A percentile compares a stretch with the other conserved stretches of the same genome.
These are phyloP conservation scores for Neurospora africana DNA, from an alignment of 495 filamentous ascomycete genomes.

Conservation along the genomic window DNA sequence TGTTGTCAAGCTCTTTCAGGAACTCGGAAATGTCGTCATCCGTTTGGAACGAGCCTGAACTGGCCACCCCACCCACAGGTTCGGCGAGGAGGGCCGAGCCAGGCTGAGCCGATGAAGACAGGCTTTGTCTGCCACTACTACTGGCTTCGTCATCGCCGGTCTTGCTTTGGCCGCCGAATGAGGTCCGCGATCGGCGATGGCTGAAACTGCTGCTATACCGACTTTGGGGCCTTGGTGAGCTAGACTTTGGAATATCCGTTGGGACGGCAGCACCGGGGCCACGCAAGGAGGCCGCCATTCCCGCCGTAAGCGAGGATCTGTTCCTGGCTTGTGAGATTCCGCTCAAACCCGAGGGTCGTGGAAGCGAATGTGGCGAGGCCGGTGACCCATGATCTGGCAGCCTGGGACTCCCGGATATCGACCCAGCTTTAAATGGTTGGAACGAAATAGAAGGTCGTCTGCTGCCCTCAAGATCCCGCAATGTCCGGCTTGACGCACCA, in stretches of 20 bases:
- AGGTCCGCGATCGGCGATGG: slow-evolving; percentile 65
- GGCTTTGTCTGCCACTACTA: slow-evolving; percentile 80
- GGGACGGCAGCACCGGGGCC: slow-evolving; percentile 44
- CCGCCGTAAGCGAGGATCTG: slow-evolving; percentile 52
- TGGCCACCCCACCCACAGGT: slow-evolving; percentile 48
- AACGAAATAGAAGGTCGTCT: slow-evolving; percentile 81
- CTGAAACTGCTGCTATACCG: slow-evolving; percentile 62
- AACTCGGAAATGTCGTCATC: slow-evolving; percentile 93
- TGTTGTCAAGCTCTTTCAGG: slow-evolving; percentile 70
- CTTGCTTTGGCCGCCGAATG: slow-evolving; percentile 59
- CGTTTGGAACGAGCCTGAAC: slow-evolving; percentile 68
- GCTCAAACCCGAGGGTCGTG: slow-evolving; percentile 38
- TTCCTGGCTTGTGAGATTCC: slow-evolving; percentile 54
- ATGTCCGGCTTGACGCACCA: slow-evolving; percentile 21
- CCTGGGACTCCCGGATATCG: slow-evolving; percentile 78
- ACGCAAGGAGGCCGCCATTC: slow-evolving; percentile 56
- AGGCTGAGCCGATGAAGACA: slow-evolving; percentile 75
- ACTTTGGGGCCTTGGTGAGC: slow-evolving; percentile 64
- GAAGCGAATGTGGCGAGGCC: slow-evolving; percentile 52
- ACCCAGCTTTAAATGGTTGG: slow-evolving; percentile 87
- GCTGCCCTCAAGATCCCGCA: slow-evolving; percentile 33
- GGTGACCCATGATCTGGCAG: slow-evolving; percentile 29
- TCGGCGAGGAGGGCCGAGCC: slow-evolving; percentile 77
- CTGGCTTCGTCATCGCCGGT: slow-evolving; percentile 67
- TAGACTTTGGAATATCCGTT: slow-evolving; percentile 29